phyloP scores from a whole-genome alignment of 2,329 filamentous ascomycete species.

The Ophiognomonia clavigignenti-juglandacearum region DNA sequence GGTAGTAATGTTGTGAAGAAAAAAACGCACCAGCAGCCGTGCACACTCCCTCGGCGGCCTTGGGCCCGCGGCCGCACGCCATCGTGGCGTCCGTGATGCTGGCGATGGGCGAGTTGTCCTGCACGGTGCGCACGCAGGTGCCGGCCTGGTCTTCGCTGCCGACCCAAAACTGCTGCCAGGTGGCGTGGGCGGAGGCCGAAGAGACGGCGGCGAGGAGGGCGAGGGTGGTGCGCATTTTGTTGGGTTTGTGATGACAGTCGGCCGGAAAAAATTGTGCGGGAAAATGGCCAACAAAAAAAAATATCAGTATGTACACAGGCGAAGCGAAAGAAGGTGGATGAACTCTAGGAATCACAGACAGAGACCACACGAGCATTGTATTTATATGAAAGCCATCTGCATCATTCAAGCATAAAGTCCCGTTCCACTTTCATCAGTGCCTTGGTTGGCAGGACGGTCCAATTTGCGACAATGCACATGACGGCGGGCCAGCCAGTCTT shows the following conservation, averaged over 20 bases:
- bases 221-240: constrained; percentile 4
- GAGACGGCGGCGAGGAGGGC: constrained; percentile 6
- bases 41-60: constrained; percentile 26
- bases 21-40: constrained; percentile 18
- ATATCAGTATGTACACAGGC: background rate
- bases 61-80: constrained; percentile 33
- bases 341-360: no score
- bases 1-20: no score
- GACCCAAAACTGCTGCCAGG: constrained; percentile 8
- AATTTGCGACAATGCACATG: background rate
- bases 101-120: constrained; percentile 42
- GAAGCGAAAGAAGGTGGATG: background rate
- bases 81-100: constrained; percentile 34
- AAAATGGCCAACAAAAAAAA: background rate
- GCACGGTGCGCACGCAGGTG: constrained; percentile 8
- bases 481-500: background rate
- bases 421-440: no score
- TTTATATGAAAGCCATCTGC: no score
- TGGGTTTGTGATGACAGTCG: no score
- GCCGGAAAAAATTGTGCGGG: background rate
- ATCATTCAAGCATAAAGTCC: no score
- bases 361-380: no score
- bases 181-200: constrained; percentile 6
- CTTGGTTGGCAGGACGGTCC: no score
- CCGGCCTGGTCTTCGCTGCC: constrained; percentile 5